Evolutionary conservation across 176 grass and related monocot genomes (phyloP), one percentile per base, ranked within the genome.

Genomic region (Eremochloa ophiuroides): DNA sequence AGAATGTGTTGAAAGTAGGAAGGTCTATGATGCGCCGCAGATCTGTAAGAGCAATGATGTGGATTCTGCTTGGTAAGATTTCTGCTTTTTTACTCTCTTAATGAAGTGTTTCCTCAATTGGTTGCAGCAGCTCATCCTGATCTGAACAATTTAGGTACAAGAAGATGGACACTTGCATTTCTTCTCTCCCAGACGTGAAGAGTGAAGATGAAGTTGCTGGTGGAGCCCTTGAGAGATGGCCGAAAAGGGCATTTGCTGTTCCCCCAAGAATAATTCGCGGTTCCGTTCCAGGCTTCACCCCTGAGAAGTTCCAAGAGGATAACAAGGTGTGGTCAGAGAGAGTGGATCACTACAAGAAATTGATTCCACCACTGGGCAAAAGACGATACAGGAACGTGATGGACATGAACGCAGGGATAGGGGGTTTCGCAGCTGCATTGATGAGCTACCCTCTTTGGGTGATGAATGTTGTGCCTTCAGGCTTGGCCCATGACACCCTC

Each of bases 131-230:
- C 76, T 50, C 69, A 62, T 69, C 63, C 18, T 55, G 26, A 43
- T 76, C 59, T 62, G 38, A 65, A 72, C 29, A 38, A 38, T 44
- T 47, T 82, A 89, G 87, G 87, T 85, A 89, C 66, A 85, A 85
- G 83, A 89, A 89, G 78, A 96, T 96, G 93, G 90, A 96, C 72
- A 74, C 85, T 31, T 96, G 93, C 81, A 93, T 96, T 79, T 91
- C 93, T 55, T 85, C 93, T 76, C 77, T 96, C 29, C 90, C 93
- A 13, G 85, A 86, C 43, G 87, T 90, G 71, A 90, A 80, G 38
- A 81, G 65, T 69, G 58, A 75, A 31, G 73, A 71, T 8, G 85
- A 95, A 77, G 74, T 83, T 14, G 93, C 90, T 66, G 93, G 93
- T 26, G 93, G 87, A 80, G 69, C 71, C 27, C 90, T 95, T 6